phyloP scores from a whole-genome alignment of 768 basidiomycete genomes.

The Hygrophoropsis aurantiaca region DNA sequence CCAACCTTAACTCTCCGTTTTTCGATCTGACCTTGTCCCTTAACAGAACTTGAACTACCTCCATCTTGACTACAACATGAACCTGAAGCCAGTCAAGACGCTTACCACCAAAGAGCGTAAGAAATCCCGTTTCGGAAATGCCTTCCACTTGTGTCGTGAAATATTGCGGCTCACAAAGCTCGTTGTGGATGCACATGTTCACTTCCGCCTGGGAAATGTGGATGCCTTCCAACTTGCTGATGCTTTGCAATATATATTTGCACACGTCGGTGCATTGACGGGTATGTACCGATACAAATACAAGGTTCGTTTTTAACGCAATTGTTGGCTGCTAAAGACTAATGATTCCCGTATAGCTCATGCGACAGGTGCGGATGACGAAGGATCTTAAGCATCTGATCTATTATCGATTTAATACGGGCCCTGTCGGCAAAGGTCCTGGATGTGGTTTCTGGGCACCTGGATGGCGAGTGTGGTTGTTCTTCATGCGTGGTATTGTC shows the following conservation, averaged over 20 bases:
- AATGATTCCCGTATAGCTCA: slow-evolving; percentile 54
- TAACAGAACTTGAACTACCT: slow-evolving; percentile 85
- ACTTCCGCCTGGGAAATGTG: slow-evolving; percentile 96
- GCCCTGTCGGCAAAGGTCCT: slow-evolving; percentile 98
- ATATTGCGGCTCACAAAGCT: slow-evolving; percentile 97
- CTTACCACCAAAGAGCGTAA: slow-evolving; percentile 99
- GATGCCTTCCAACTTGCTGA: slow-evolving; percentile 99
- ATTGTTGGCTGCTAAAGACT: neutral
- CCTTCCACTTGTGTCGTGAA: slow-evolving; percentile 97
- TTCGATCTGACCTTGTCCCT: neutral
- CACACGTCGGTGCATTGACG: slow-evolving; percentile 94
- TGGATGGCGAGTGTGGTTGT: slow-evolving; percentile 99
- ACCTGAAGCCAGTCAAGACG: slow-evolving; percentile 96
- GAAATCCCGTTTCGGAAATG: slow-evolving; percentile 99
- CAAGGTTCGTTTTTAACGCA: slow-evolving; percentile 56
- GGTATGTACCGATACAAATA: slow-evolving; percentile 99
- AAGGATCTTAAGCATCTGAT: slow-evolving; percentile 99
- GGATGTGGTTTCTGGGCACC: slow-evolving; percentile 99
- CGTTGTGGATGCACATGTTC: slow-evolving; percentile 98
- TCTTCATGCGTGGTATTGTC: slow-evolving; percentile 99
- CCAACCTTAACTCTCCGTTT: neutral
- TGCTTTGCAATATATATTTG: slow-evolving; percentile 96
- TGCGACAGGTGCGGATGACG: slow-evolving; percentile 99
- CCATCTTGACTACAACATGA: slow-evolving; percentile 98
- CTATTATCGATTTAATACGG: slow-evolving; percentile 99